These are phyloP conservation scores for Nepenthes mirabilis DNA, from an alignment of 148 eudicot genomes.

Conservation along the genomic window DNA sequence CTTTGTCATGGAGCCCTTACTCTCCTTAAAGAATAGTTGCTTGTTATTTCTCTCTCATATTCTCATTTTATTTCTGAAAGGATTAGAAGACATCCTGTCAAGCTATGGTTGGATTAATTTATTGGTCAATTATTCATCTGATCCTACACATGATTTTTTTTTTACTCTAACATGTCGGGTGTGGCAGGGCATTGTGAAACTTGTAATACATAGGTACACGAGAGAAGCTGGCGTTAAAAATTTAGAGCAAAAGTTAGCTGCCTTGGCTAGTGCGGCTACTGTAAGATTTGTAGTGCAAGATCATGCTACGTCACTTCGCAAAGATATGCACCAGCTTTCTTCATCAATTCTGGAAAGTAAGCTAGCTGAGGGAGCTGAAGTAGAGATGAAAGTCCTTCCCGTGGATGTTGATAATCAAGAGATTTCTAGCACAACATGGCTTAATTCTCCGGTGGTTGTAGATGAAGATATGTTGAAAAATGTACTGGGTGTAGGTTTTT, in stretches of 20 bases:
- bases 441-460: conserved; percentile 62
- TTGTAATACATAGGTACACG: conserved; percentile 78
- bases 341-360: conserved; percentile 78
- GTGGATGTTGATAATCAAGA: conserved; percentile 76
- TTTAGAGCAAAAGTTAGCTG: conserved; percentile 83
- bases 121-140: background rate
- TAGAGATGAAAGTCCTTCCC: conserved; percentile 94
- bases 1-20: too few species aligned
- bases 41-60: too few species aligned
- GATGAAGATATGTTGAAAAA: conserved; percentile 88
- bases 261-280: conserved; percentile 98
- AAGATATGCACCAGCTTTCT: conserved; percentile 70
- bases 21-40: too few species aligned
- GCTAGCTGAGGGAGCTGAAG: conserved; percentile 75
- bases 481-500: conserved; percentile 73
- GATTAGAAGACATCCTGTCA: too few species aligned
- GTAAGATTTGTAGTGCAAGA: conserved; percentile 97
- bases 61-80: too few species aligned
- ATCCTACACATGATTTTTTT: background rate
- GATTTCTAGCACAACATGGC: conserved; percentile 56
- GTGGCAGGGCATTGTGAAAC: conserved; percentile 75
- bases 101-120: too few species aligned
- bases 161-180: background rate
- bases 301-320: conserved; percentile 50
- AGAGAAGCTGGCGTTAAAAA: conserved; percentile 98